Conservation (phyloP, 208 protist genomes). For the Trypanosoma boissoni region DNA sequence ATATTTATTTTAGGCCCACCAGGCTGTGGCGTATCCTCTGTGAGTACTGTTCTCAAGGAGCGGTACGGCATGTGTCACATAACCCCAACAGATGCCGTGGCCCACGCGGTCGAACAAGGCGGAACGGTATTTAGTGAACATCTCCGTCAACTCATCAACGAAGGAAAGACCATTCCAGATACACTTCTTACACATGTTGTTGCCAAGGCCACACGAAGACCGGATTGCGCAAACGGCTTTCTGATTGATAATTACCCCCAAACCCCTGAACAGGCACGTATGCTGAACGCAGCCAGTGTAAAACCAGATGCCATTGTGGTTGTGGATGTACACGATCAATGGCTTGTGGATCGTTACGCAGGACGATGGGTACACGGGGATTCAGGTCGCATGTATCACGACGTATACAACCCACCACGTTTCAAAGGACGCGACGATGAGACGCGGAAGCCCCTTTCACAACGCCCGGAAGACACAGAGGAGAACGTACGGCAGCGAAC, state of each 20-base stretch:
- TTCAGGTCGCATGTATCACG: slow-evolving; percentile 92
- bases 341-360: slow-evolving; percentile 71
- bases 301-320: slow-evolving; percentile 61
- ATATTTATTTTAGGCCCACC: slow-evolving; percentile 79
- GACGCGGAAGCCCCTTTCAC: slow-evolving; percentile 87
- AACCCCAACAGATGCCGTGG: slow-evolving; percentile 61
- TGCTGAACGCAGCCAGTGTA: slow-evolving; percentile 56
- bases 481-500: slow-evolving; percentile 82
- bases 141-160: slow-evolving; percentile 64
- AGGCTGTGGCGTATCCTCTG: slow-evolving; percentile 72
- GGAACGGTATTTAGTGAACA: slow-evolving; percentile 30
- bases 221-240: slow-evolving; percentile 88
- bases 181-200: slow-evolving; percentile 62
- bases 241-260: slow-evolving; percentile 89
- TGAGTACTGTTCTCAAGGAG: slow-evolving; percentile 77
- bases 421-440: slow-evolving; percentile 85
- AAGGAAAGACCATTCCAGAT: slow-evolving; percentile 64
- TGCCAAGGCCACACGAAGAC: slow-evolving; percentile 58
- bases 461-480: slow-evolving; percentile 86
- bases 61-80: slow-evolving; percentile 85
- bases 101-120: slow-evolving; percentile 52
- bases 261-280: slow-evolving; percentile 62
- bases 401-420: slow-evolving; percentile 87
- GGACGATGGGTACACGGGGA: slow-evolving; percentile 83
- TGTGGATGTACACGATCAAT: slow-evolving; percentile 67